These are phyloP conservation scores for Pulveroboletus ravenelii DNA, from an alignment of 768 basidiomycete genomes.

Conservation along the genomic window DNA sequence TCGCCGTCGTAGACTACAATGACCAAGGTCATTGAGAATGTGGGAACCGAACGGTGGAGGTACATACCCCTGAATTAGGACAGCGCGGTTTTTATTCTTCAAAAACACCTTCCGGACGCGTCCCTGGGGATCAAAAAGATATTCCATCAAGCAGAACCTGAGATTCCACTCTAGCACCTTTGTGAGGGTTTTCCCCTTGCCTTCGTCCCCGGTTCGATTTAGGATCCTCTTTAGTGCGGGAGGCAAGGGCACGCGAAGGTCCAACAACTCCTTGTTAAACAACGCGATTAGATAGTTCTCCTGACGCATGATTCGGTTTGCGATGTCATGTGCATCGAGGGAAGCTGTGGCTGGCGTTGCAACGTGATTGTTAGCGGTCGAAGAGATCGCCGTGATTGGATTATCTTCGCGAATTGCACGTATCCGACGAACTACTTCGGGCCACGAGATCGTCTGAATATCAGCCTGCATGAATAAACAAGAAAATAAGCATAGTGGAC, in stretches of 20 bases:
- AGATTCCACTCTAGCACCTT: constrained; percentile 97
- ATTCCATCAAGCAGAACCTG: constrained; percentile 91
- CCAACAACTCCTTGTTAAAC: constrained; percentile 94
- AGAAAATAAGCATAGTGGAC: constrained; percentile 9
- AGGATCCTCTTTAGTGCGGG: constrained; percentile 48
- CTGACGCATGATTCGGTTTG: constrained; percentile 95
- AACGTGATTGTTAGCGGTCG: constrained; percentile 43
- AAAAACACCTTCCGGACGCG: constrained; percentile 88
- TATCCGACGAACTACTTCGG: constrained; percentile 88
- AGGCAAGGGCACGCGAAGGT: constrained; percentile 82
- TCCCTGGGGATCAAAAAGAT: constrained; percentile 87
- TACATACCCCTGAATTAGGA: constrained; percentile 79
- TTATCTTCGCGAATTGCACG: constrained; percentile 88
- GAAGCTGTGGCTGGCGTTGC: constrained; percentile 73
- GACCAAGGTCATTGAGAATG: constrained; percentile 1
- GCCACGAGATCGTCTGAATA: constrained; percentile 97
- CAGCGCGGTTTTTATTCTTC: constrained; percentile 73
- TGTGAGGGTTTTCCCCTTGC: constrained; percentile 78
- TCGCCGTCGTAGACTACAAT: constrained; percentile 64
- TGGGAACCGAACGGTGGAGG: background rate
- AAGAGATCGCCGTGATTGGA: constrained; percentile 83
- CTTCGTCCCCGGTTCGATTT: constrained; percentile 40
- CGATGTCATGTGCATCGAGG: constrained; percentile 96
- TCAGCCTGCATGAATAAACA: constrained; percentile 65
- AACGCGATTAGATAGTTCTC: constrained; percentile 98